phyloP scores from a whole-genome alignment of 1,284 basidiomycete species.

The Xerocomus alliaceus region DNA sequence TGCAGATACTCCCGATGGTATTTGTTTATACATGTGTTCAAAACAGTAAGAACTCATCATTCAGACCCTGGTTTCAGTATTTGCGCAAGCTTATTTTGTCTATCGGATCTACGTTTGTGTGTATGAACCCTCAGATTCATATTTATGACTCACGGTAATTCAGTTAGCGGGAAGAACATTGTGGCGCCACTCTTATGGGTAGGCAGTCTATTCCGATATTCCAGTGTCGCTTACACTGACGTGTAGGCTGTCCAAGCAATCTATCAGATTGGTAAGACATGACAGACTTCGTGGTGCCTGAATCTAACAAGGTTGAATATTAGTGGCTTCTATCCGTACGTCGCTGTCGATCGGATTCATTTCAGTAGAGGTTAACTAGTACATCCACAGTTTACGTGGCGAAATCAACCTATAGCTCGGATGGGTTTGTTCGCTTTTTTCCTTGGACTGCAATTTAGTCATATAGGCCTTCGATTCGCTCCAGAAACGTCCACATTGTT shows the following conservation, averaged over 20 bases:
- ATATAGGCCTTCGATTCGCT: background rate
- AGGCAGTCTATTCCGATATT: background rate
- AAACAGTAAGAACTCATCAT: background rate
- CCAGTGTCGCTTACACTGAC: background rate
- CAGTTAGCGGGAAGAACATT: constrained; percentile 20
- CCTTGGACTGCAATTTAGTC: no score
- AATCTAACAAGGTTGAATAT: background rate
- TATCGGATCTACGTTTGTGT: constrained; percentile 25
- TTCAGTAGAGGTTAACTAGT: background rate
- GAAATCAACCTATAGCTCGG: background rate
- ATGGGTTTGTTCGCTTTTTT: constrained; percentile 11
- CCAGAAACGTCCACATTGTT: background rate
- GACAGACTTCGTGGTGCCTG: rapidly evolving
- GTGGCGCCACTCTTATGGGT: constrained; percentile 12
- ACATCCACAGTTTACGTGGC: constrained; percentile 4
- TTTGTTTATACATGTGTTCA: background rate
- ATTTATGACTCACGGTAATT: background rate
- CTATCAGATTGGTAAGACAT: constrained; percentile 10
- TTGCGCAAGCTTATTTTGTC: constrained; percentile 12
- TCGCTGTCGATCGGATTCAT: background rate
- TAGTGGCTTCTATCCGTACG: constrained; percentile 3
- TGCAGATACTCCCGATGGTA: background rate
- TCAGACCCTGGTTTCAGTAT: constrained; percentile 9
- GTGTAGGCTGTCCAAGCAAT: background rate
- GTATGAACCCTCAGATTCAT: background rate